Base-by-base conservation (phyloP, 1,284 basidiomycete species). In the Tilletia setariae region DNA sequence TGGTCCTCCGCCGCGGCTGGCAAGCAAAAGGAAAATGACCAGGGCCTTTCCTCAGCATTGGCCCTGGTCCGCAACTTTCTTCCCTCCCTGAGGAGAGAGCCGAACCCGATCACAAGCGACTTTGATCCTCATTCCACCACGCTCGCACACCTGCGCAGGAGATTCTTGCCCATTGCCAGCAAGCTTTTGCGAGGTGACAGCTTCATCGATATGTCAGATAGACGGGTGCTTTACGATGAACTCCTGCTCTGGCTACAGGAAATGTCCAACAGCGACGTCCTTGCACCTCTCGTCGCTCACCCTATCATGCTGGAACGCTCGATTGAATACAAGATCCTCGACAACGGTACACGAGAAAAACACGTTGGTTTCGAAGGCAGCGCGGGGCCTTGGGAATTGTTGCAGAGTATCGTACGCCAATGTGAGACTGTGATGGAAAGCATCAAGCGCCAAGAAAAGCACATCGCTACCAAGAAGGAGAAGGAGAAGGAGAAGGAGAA, bases 171-270 rank as follows among this genome's bases (percentile, higher is more conserved):
- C 77, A 88, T 95, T 67, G 89, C 90, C 75, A 92, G 90, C 73
- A 87, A 89, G 49, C 87, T 95, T 44, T 86, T 96, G 35, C 87
- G 91, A 70, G 94, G 94, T 76, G 93, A 94, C 82, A 94, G 93
- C 11, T 85, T 96, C 46, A 87, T 91, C 51, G 93, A 95, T 80
- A 94, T 95, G 92, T 91, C 90, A 16, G 91, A 93, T 72, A 89
- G 93, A 16, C 88, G 88, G 2, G 85, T 89, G 6, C 84, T 96
- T n/a, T 96, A 94, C 82, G 90, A 90, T 79, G 91, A 93, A 76
- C 83, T 95, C 19, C 87, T 95, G 66, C 89, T 91, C 74, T 95
- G 93, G 93, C 86, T 95, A 8, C 11, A 91, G 91, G 92, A 90
- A 1, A 90, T 95, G 49, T 92, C 92, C 8, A 90, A 89, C 75